Evolutionary conservation across 768 basidiomycete species (phyloP).

Genomic region (Psilocybe tampanensis): DNA sequence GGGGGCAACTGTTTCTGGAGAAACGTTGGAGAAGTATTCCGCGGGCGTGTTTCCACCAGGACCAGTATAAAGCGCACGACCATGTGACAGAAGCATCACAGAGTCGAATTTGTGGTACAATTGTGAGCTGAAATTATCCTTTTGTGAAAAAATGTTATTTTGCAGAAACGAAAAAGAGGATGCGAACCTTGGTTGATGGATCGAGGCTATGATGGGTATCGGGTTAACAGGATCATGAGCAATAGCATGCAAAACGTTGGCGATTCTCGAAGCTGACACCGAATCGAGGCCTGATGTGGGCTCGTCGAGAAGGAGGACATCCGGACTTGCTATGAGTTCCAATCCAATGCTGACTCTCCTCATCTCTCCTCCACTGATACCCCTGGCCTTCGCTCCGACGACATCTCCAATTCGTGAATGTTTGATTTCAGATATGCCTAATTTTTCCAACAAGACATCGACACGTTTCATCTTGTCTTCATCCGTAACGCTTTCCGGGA

Average conservation of each 20-base stretch:
- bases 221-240: constrained; percentile 69
- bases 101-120: constrained; percentile 86
- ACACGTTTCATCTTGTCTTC: constrained; percentile 70
- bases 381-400: constrained; percentile 71
- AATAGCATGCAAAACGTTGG: constrained; percentile 73
- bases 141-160: not conserved
- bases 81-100: constrained; percentile 76
- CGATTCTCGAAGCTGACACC: constrained; percentile 80
- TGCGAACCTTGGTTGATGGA: constrained; percentile 81
- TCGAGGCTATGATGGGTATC: constrained; percentile 83
- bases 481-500: constrained; percentile 71
- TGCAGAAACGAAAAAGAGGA: not conserved
- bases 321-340: constrained; percentile 84
- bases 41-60: constrained; percentile 72
- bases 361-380: constrained; percentile 92
- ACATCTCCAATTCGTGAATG: constrained; percentile 69
- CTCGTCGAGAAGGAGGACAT: constrained; percentile 86
- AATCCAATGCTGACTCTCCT: constrained; percentile 88
- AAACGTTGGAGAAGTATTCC: constrained; percentile 59
- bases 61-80: constrained; percentile 79
- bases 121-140: constrained; percentile 54
- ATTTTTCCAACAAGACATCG: constrained; percentile 68
- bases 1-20: constrained; percentile 39
- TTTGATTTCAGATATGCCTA: constrained; percentile 73
- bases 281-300: constrained; percentile 85